These are phyloP conservation scores for Nematocida ausubeli DNA, from an alignment of 371 early-diverging fungal genomes.

Conservation along the genomic window DNA sequence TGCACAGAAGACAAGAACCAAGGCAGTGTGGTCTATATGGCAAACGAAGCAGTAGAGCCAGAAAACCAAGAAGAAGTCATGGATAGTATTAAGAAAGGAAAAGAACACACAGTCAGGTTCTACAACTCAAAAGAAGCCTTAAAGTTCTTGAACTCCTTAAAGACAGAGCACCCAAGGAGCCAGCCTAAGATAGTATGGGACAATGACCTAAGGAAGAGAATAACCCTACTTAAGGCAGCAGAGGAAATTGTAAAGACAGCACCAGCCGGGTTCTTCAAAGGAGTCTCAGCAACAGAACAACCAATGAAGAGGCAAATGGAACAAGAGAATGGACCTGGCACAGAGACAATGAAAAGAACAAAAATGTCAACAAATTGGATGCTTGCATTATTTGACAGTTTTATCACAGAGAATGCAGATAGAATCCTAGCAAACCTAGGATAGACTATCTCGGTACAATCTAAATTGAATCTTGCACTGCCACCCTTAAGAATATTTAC, in stretches of 20 bases:
- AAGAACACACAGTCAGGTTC: constrained; percentile 5
- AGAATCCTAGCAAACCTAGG: constrained; percentile 10
- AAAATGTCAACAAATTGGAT: constrained; percentile 29
- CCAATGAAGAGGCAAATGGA: background rate
- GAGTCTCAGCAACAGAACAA: background rate
- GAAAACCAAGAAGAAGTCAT: background rate
- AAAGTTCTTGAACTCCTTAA: background rate
- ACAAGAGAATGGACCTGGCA: background rate
- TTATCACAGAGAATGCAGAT: constrained; percentile 31
- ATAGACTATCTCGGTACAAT: too few species aligned
- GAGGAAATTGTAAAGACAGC: constrained; percentile 50
- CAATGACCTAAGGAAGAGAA: constrained; percentile 51
- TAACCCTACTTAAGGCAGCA: constrained; percentile 42
- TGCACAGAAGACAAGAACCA: constrained; percentile 65
- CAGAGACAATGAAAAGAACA: background rate
- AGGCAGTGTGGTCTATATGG: constrained; percentile 48
- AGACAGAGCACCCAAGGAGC: constrained; percentile 1
- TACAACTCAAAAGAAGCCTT: constrained; percentile 44
- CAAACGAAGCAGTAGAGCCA: background rate
- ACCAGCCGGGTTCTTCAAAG: background rate
- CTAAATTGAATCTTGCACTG: too few species aligned
- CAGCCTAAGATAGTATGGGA: constrained; percentile 31
- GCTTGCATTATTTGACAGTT: constrained; percentile 38
- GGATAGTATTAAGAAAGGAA: background rate
- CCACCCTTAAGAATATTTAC: too few species aligned